phyloP scores from a whole-genome alignment of 176 grass and related monocot genomes.

The Phoenix dactylifera region DNA sequence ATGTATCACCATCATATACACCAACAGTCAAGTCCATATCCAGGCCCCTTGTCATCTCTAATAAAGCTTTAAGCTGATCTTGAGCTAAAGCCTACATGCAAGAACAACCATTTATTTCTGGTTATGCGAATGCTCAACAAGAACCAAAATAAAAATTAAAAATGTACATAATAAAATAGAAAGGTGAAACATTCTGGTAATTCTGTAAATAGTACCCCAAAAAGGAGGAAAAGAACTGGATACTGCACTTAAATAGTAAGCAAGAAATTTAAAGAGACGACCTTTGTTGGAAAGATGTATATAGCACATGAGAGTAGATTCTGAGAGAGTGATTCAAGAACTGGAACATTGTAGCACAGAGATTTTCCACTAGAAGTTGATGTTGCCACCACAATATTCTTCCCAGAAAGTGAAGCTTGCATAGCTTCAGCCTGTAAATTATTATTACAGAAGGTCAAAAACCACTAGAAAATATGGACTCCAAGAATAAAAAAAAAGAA shows the following conservation, averaged over 20 bases:
- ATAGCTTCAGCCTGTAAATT: constrained; percentile 61
- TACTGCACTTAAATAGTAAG: neutral
- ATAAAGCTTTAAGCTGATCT: constrained; percentile 75
- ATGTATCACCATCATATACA: constrained; percentile 96
- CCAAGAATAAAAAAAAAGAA: neutral
- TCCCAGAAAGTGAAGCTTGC: constrained; percentile 53
- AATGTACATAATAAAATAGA: no score
- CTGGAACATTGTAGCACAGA: constrained; percentile 89
- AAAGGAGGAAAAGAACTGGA: constrained; percentile 1
- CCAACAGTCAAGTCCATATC: constrained; percentile 45
- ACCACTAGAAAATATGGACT: neutral
- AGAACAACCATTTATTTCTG: neutral
- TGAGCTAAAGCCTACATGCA: constrained; percentile 84
- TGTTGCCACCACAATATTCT: constrained; percentile 68
- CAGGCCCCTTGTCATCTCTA: constrained; percentile 57
- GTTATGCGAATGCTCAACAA: no score
- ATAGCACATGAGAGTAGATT: constrained; percentile 52
- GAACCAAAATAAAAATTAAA: no score
- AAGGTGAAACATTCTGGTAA: neutral
- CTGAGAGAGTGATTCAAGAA: constrained; percentile 72
- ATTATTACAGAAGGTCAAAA: constrained; percentile 5
- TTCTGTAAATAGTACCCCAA: neutral
- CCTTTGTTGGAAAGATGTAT: constrained; percentile 98
- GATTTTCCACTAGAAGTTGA: constrained; percentile 98
- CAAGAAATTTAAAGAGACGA: constrained; percentile 16